These are phyloP conservation scores for Diplodia intermedia DNA, from an alignment of 2,329 filamentous ascomycete genomes.

Conservation along the genomic window DNA sequence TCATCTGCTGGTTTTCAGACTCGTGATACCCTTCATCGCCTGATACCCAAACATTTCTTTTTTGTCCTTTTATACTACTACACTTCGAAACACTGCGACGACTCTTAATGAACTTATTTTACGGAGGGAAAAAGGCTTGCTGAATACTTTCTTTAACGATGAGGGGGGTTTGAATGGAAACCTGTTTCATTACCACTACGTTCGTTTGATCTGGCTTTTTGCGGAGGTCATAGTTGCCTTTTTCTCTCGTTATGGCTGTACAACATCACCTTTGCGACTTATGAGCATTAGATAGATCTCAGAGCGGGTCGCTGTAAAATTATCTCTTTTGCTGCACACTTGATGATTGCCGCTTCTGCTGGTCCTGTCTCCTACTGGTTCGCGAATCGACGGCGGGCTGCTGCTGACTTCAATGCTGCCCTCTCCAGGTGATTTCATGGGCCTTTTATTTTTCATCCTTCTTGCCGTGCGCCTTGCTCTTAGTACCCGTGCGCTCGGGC, in stretches of 20 bases:
- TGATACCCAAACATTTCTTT: slow-evolving; percentile 13
- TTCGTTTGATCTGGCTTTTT: slow-evolving; percentile 6
- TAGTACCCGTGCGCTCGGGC: background rate
- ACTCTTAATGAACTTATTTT: slow-evolving; percentile 9
- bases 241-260: background rate
- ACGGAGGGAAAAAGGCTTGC: slow-evolving; percentile 10
- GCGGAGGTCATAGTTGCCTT: background rate
- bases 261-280: too few species aligned
- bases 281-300: too few species aligned
- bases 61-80: background rate
- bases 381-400: too few species aligned
- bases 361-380: too few species aligned
- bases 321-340: too few species aligned
- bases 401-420: too few species aligned
- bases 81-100: slow-evolving; percentile 10
- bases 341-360: background rate
- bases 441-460: background rate
- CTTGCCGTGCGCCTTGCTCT: background rate
- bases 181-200: slow-evolving; percentile 8
- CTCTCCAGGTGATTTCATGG: background rate
- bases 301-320: too few species aligned
- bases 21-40: slow-evolving; percentile 19
- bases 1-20: slow-evolving; percentile 19
- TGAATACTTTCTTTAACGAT: slow-evolving; percentile 1
- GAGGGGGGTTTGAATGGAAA: slow-evolving; percentile 18